A percentile compares a stretch with the other conserved stretches of the same genome.
These are phyloP conservation scores for Wickerhamomyces rabaulensis DNA, from an alignment of 805 yeast species.

Conservation along the genomic window DNA sequence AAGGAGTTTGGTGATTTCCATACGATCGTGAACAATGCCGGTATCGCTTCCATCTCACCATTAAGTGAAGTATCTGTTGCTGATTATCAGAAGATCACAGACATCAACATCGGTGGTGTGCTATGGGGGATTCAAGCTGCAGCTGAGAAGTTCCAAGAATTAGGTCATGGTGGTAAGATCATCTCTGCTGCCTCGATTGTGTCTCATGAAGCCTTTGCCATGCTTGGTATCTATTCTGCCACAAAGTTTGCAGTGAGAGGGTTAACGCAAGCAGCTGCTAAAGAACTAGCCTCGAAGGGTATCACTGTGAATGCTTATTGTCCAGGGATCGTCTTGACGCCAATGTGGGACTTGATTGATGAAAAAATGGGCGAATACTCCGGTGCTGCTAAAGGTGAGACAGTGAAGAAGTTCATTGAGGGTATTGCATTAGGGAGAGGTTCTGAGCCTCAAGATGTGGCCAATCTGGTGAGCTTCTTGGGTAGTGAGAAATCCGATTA, in stretches of 20 bases:
- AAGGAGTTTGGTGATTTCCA: constrained; percentile 28
- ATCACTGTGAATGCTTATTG: constrained; percentile 35
- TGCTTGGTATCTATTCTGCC: constrained; percentile 29
- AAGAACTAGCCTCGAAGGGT: constrained; percentile 30
- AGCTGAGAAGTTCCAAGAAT: constrained; percentile 22
- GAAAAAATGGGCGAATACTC: constrained; percentile 19
- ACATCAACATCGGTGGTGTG: constrained; percentile 28
- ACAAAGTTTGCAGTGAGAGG: constrained; percentile 34
- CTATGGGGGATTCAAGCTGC: constrained; percentile 32
- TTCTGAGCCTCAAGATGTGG: constrained; percentile 32
- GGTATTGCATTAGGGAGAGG: constrained; percentile 31
- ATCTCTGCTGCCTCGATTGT: constrained; percentile 34
- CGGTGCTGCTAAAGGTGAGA: constrained; percentile 25
- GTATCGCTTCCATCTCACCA: constrained; percentile 26
- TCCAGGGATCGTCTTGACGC: constrained; percentile 36
- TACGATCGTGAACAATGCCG: constrained; percentile 34
- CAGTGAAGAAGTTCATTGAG: constrained; percentile 21
- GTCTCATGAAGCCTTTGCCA: constrained; percentile 27
- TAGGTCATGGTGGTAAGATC: constrained; percentile 31
- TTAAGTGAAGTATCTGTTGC: constrained; percentile 24
- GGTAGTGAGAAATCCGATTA: constrained; percentile 31
- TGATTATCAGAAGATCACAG: constrained; percentile 20
- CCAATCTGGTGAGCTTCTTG: constrained; percentile 29
- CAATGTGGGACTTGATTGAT: constrained; percentile 30
- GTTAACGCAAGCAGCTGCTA: constrained; percentile 33